Evolutionary conservation across 768 basidiomycete genomes (phyloP).

Genomic region (Agaricus subrufescens): DNA sequence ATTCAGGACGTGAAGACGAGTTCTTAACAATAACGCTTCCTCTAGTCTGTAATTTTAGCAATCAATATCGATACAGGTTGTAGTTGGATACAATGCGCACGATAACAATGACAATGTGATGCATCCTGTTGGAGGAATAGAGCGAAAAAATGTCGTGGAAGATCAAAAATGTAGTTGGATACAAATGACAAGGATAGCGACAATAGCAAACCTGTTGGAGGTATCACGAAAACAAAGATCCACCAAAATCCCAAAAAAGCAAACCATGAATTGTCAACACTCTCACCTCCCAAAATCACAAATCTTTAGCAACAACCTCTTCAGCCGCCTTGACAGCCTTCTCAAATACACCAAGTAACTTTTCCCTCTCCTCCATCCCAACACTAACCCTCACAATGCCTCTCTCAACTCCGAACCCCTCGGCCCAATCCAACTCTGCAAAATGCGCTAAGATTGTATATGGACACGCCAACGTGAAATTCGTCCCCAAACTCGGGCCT

Average conservation of each 20-base stretch:
- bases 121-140: too few species aligned
- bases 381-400: slow-evolving; percentile 85
- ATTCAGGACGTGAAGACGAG: too few species aligned
- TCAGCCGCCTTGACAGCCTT: slow-evolving; percentile 51
- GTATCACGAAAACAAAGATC: slow-evolving; percentile 7
- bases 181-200: slow-evolving; percentile 21
- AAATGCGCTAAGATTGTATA: slow-evolving; percentile 93
- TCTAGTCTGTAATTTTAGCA: too few species aligned
- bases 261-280: background rate
- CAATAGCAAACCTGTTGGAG: slow-evolving; percentile 28
- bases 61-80: too few species aligned
- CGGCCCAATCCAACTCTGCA: slow-evolving; percentile 88
- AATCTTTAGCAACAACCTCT: background rate
- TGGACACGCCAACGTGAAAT: slow-evolving; percentile 93
- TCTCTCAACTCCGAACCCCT: slow-evolving; percentile 76
- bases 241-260: background rate
- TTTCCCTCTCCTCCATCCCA: slow-evolving; percentile 75
- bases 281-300: background rate
- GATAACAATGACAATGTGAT: too few species aligned
- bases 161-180: slow-evolving; percentile 41
- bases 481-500: slow-evolving; percentile 90
- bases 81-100: too few species aligned
- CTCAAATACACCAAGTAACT: slow-evolving; percentile 54
- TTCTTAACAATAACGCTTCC: too few species aligned
- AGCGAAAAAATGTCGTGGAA: too few species aligned